phyloP scores from a whole-genome alignment of 768 basidiomycete genomes.

The Rickenella mellea region DNA sequence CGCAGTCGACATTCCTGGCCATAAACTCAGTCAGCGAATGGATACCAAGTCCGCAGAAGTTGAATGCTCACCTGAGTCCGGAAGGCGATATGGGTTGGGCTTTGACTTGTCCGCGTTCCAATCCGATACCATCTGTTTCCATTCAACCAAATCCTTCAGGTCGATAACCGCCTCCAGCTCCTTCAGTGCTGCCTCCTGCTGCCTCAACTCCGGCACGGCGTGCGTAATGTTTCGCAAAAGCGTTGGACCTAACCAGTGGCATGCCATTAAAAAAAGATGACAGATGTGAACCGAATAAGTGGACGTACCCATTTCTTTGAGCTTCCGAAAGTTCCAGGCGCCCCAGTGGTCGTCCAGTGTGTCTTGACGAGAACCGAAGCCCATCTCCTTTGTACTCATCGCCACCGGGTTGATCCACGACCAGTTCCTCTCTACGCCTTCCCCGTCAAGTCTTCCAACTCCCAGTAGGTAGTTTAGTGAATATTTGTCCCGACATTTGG shows the following conservation, averaged over 20 bases:
- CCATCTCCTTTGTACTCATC: neutral
- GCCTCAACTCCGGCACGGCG: too few relatives aligned
- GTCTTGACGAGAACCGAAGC: neutral
- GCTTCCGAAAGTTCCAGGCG: neutral
- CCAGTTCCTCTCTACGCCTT: neutral
- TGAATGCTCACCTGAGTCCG: neutral
- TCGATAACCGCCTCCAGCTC: too few relatives aligned
- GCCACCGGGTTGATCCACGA: neutral
- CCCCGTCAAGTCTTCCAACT: neutral
- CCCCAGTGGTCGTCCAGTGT: conserved; percentile 1
- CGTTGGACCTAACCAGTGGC: too few relatives aligned
- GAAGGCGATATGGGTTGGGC: conserved; percentile 14
- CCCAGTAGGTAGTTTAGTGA: conserved; percentile 8
- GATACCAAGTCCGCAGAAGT: too few relatives aligned
- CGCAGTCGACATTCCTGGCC: too few relatives aligned
- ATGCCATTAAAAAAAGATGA: conserved; percentile 6
- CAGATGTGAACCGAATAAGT: conserved; percentile 3
- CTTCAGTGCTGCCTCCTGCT: too few relatives aligned
- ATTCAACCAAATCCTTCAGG: conserved; percentile 4
- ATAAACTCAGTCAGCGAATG: too few relatives aligned
- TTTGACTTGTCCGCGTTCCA: conserved; percentile 16
- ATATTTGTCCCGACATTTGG: conserved; percentile 4
- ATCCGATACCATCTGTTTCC: conserved; percentile 11
- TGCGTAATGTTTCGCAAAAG: too few relatives aligned
- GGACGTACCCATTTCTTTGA: conserved; percentile 11